Conservation (phyloP, 495 filamentous ascomycete species). For the Hyaloscypha bicolor region DNA sequence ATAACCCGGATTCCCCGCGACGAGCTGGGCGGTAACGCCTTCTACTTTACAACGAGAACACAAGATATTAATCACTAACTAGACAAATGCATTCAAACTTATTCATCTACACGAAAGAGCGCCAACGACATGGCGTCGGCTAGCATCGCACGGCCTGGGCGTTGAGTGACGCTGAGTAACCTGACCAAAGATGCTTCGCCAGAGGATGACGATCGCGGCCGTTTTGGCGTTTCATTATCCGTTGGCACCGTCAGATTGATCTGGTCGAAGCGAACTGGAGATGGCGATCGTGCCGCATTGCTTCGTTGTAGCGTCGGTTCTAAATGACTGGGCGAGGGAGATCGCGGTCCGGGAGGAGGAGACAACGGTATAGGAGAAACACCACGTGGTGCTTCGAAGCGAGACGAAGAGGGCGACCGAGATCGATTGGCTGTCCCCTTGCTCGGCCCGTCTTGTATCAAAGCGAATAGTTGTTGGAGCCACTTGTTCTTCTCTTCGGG, state of each 20-base stretch:
- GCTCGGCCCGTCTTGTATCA: slow-evolving; percentile 5
- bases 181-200: slow-evolving; percentile 6
- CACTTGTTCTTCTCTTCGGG: slow-evolving; percentile 15
- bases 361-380: background rate
- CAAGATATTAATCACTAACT: too few species aligned
- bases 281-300: slow-evolving; percentile 6
- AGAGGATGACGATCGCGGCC: background rate
- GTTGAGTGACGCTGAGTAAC: slow-evolving; percentile 6
- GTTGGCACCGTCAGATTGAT: background rate
- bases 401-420: slow-evolving; percentile 7
- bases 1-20: too few species aligned
- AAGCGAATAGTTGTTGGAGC: slow-evolving; percentile 1
- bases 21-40: too few species aligned
- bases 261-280: slow-evolving; percentile 1
- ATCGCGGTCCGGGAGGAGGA: background rate
- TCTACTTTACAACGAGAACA: too few species aligned
- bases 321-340: background rate
- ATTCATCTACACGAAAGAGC: slow-evolving; percentile 14
- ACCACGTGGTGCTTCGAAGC: slow-evolving; percentile 8
- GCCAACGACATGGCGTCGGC: slow-evolving; percentile 12
- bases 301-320: slow-evolving; percentile 7
- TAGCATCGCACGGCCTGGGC: slow-evolving; percentile 2
- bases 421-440: slow-evolving; percentile 1
- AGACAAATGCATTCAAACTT: background rate
- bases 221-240: background rate